Conservation (phyloP, 306 rosid species). For the Cyclanthera cordifolia region DNA sequence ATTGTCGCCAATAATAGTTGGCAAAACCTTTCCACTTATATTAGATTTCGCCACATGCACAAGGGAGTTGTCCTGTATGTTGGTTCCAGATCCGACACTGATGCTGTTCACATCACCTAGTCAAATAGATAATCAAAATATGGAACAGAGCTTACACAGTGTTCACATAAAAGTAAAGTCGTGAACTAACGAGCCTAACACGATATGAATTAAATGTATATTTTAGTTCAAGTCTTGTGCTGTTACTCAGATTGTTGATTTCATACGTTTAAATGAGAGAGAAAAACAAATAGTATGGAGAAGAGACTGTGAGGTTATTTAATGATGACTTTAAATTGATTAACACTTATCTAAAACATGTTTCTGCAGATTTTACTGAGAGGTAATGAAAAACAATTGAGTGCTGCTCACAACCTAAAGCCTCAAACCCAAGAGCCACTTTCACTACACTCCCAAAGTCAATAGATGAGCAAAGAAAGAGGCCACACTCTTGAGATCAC, state of each 20-base stretch:
- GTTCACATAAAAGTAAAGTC: neutral
- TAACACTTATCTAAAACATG: neutral
- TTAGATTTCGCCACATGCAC: constrained; percentile 86
- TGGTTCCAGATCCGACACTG: constrained; percentile 84
- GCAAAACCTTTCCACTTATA: constrained; percentile 78
- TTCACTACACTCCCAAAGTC: neutral
- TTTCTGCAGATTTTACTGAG: neutral
- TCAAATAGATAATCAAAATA: neutral
- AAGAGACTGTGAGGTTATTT: neutral
- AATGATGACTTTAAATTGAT: neutral
- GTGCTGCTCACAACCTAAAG: neutral
- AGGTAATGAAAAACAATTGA: neutral
- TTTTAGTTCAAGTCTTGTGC: neutral
- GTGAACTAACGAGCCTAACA: neutral
- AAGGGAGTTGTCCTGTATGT: constrained; percentile 92
- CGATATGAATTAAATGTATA: neutral
- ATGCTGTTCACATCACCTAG: constrained; percentile 86
- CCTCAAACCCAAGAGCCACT: neutral
- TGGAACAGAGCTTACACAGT: neutral
- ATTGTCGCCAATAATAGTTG: constrained; percentile 75
- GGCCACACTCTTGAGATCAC: too few relatives aligned
- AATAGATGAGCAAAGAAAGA: neutral
- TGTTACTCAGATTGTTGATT: neutral
- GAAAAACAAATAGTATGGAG: neutral
- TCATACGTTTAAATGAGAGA: neutral